A percentile compares a stretch with the other conserved stretches of the same genome.
Conservation (phyloP, 768 basidiomycete genomes). For the Lentinula sp. region DNA sequence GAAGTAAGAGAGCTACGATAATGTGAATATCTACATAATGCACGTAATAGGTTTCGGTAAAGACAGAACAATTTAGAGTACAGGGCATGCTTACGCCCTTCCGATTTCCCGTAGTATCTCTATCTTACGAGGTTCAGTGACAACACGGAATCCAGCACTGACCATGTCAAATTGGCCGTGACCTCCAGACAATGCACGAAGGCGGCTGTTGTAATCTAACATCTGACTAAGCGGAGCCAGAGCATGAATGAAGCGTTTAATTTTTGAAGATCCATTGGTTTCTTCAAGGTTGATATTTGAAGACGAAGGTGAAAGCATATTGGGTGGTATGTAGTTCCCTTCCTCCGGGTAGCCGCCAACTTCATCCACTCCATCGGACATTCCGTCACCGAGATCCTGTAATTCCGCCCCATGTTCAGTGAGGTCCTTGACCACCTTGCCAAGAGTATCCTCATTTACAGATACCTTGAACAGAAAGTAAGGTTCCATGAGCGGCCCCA, state of each 20-base stretch:
- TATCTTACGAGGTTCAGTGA: conserved; percentile 50
- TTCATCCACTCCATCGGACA: conserved; percentile 25
- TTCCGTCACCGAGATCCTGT: conserved; percentile 49
- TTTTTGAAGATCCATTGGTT: conserved; percentile 25
- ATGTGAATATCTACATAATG: conserved; percentile 12
- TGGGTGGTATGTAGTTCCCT: conserved; percentile 70
- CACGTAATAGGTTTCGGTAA: too few species aligned
- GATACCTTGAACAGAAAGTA: conserved; percentile 65
- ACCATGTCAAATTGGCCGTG: conserved; percentile 78
- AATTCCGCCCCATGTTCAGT: conserved; percentile 81
- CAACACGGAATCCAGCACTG: conserved; percentile 69
- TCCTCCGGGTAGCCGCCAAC: conserved; percentile 48
- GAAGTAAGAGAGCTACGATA: conserved; percentile 56
- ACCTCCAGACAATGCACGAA: conserved; percentile 79
- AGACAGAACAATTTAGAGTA: too few species aligned
- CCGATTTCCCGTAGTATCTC: conserved; percentile 81
- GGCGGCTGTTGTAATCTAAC: conserved; percentile 72
- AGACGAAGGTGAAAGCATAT: conserved; percentile 69
- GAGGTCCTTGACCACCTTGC: conserved; percentile 79
- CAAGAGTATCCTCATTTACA: conserved; percentile 60
- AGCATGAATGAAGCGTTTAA: conserved; percentile 65
- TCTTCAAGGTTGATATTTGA: conserved; percentile 19
- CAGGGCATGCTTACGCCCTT: conserved; percentile 37
- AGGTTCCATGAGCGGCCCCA: conserved; percentile 76
- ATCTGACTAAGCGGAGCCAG: conserved; percentile 75